Evolutionary conservation across 495 filamentous ascomycete species (phyloP), one percentile per base, ranked within the genome.

Genomic region (Choiromyces venosus): DNA sequence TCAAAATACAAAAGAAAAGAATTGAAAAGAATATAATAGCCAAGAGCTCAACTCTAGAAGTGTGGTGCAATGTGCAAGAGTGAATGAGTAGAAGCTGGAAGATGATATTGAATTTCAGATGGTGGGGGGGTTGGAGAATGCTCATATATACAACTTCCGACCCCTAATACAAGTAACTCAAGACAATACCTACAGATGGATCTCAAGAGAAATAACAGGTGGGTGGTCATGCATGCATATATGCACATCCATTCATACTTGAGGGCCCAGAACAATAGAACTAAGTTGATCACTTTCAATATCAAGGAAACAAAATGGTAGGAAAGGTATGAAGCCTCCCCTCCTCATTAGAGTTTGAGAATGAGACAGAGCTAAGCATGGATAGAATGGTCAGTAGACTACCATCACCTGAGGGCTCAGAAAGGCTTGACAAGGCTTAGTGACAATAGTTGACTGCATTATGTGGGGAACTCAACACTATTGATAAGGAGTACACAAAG

Each of bases 1-100:
- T 19, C 68, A 65, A 69, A 37, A n/a, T n/a, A n/a, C n/a, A n/a
- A n/a, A 66, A n/a, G n/a, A n/a, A 69, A 56, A 68, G 69, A 44
- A 76, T 66, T 16, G 66, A 76, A 61, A 61, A 61, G n/a, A 61
- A 61, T 29, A 29, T 29, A 61, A 61, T 61, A 61, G 10, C n/a
- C n/a, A 29, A 61, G 52, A 61, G 52, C n/a, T 61, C 52, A 61
- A 61, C 52, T 61, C 52, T 25, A 25, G 52, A 61, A 29, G n/a
- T 61, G 52, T 29, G n/a, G n/a, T 56, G 46, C 29, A n/a, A n/a
- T 40, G 39, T 29, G 52, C 16, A 12, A 25, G n/a, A n/a, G n/a
- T n/a, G n/a, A n/a, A n/a, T n/a, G n/a, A n/a, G 29, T n/a, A 29
- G 52, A 61, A 61, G 52, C 9, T 61, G 52, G n/a, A 61, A 25